Base-by-base conservation (phyloP, 2,329 filamentous ascomycete species). In the Diaporthe velutina region DNA sequence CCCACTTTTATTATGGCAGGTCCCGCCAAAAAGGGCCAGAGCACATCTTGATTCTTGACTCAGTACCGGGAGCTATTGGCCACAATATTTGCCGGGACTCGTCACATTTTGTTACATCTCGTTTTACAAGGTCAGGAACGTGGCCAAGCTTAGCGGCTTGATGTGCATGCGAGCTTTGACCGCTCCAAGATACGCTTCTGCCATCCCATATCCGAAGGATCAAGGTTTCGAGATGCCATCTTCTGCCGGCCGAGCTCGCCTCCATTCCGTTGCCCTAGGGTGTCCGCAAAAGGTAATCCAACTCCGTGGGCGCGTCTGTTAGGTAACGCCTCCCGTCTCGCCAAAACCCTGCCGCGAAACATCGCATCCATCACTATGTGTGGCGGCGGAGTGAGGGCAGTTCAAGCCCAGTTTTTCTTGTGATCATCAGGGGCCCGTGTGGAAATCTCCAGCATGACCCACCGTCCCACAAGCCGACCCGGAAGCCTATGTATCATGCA, bases 401-500 rank as follows among this genome's bases (percentile, higher is more conserved):
- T 4, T 13, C 61, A 9, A 38, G 28, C 61, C 61, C 42, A 28
- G 30, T 52, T 50, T 67, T 67, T 25, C 12, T 13, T 19, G 64
- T 52, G 64, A 67, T 67, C 64, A 52, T 67, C 64, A 67, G 64
- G 64, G 64, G 64, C 64, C 64, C 45, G 64, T 67, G 61, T 52
- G 61, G 45, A 67, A 66, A 66, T 50, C 40, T 35, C 40, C 40
- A 50, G 60, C 33, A n/a, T 38, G 61, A 52, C 33, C 61, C 61
- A 67, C 61, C 22, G 22, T 28, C 64, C 45, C 64, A 64, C 60
- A 22, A 48, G 0, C 45, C 45, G 30, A 25, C 42, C 45, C 45
- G 64, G 64, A 52, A 52, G 42, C 22, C 38, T 38, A 42, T 42
- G 58, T 45, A 52, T 52, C 64, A 64, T 52, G 64, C 64, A 52